A percentile compares a stretch with the other conserved stretches of the same genome.
Conservation (phyloP, 2,329 filamentous ascomycete species). For the Chaetomiaceae sp. region DNA sequence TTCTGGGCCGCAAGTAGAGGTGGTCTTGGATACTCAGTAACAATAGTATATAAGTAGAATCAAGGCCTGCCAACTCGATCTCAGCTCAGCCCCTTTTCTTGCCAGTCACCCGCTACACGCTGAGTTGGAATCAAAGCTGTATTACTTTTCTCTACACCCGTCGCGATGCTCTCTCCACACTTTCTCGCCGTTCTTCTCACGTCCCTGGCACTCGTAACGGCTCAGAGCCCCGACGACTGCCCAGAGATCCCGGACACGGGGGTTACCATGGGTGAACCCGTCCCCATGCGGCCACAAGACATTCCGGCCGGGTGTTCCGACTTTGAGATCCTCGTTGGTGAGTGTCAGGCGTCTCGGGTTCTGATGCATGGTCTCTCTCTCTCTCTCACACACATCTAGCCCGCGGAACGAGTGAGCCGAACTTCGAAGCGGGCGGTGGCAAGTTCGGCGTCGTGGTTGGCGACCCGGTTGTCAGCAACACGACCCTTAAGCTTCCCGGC, state of each 20-base stretch:
- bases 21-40: no score
- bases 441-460: conserved; percentile 6
- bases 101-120: no score
- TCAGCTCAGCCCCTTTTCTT: no score
- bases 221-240: not conserved
- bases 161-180: not conserved
- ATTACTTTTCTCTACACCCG: not conserved
- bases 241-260: conserved; percentile 1
- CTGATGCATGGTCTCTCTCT: not conserved
- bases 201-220: not conserved
- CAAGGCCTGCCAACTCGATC: not conserved
- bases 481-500: not conserved
- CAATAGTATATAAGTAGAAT: not conserved
- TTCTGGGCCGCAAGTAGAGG: not conserved
- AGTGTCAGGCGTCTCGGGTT: not conserved
- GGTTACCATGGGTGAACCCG: not conserved
- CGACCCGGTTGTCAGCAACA: conserved; percentile 9
- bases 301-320: conserved; percentile 2
- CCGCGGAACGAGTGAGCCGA: conserved; percentile 8
- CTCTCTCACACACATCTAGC: not conserved
- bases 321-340: conserved; percentile 6
- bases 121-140: no score
- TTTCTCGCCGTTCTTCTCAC: not conserved
- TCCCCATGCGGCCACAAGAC: conserved; percentile 1
- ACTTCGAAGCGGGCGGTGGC: not conserved